Base-by-base conservation (phyloP, 192 early-diverging fungal species). In the Thamnidium elegans region DNA sequence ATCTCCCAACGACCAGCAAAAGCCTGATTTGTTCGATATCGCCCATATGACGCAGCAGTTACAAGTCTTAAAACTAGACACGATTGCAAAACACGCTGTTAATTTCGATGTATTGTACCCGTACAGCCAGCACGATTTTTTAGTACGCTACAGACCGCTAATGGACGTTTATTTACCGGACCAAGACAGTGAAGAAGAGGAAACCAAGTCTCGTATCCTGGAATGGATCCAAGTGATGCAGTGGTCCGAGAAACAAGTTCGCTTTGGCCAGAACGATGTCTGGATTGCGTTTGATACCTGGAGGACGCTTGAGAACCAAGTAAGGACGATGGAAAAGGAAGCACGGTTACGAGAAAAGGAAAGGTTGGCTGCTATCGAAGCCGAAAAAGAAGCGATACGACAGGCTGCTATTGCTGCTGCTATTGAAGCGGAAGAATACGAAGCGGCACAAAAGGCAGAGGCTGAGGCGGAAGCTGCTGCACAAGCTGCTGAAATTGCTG, bases 41-140 rank as follows among this genome's bases (percentile, higher is more conserved):
- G 75, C 71, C 36, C 76, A 74, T 46, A 79, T 98, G 36, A 79
- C 72, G 36, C 65, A 81, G 19, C 93, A 96, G 66, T 72, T 96
- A 6, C 70, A 79, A 9, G 78, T 80, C 10, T 72, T 90, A 60
- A 81, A 80, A 5, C 70, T 96, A 9, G 79, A 78, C 8, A 85
- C 90, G 42, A 79, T 93, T 58, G 78, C 84, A 6, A 71, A 79
- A 48, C 78, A 87, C 17, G 79, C 83, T 7, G 76, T 79, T 5
- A 74, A 69, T 30, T 88, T 89, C 55, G 90, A 87, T 69, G 88
- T 86, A 3, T 19, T 34, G 7, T 78, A 87, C 7, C 71, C 67
- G n/a, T 85, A 92, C 66, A 56, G 78, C 0, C 88, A 89, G 64
- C 76, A 84, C 5, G 81, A 87, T 19, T 96, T 96, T 54, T 67